A percentile compares a stretch with the other conserved stretches of the same genome.
phyloP scores from a whole-genome alignment of 371 early-diverging fungal genomes.

The Nematocida major region DNA sequence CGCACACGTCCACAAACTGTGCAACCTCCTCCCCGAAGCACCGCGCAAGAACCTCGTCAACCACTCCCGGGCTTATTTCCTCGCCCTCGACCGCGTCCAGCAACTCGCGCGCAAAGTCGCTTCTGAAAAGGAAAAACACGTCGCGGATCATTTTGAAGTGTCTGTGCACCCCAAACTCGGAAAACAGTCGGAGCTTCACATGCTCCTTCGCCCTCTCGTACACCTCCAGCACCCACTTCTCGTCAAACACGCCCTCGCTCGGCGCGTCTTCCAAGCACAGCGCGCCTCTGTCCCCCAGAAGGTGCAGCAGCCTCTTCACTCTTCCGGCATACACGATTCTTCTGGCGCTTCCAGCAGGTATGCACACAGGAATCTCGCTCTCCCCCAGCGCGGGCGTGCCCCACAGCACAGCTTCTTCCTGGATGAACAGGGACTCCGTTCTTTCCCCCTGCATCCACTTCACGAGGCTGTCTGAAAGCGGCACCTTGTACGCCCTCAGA shows the following conservation, averaged over 20 bases:
- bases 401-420: neutral
- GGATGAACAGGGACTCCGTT: too few species aligned
- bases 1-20: slow-evolving; percentile 29
- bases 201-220: neutral
- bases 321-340: slow-evolving; percentile 20
- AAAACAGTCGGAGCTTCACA: slow-evolving; percentile 28
- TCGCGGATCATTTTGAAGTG: slow-evolving; percentile 47
- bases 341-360: neutral
- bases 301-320: neutral
- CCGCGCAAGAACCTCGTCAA: slow-evolving; percentile 53
- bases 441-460: slow-evolving; percentile 37
- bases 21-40: slow-evolving; percentile 43
- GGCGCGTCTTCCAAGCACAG: neutral
- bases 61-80: neutral
- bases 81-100: slow-evolving; percentile 35
- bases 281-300: neutral
- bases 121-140: slow-evolving; percentile 57
- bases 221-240: neutral
- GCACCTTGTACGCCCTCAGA: slow-evolving; percentile 1
- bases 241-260: neutral
- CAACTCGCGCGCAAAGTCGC: slow-evolving; percentile 60
- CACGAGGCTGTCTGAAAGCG: neutral
- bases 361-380: neutral
- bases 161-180: slow-evolving; percentile 12
- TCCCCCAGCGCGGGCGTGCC: neutral